Base-by-base conservation (phyloP, 1,284 basidiomycete species). In the Apiotrichum akiyoshidainum region DNA sequence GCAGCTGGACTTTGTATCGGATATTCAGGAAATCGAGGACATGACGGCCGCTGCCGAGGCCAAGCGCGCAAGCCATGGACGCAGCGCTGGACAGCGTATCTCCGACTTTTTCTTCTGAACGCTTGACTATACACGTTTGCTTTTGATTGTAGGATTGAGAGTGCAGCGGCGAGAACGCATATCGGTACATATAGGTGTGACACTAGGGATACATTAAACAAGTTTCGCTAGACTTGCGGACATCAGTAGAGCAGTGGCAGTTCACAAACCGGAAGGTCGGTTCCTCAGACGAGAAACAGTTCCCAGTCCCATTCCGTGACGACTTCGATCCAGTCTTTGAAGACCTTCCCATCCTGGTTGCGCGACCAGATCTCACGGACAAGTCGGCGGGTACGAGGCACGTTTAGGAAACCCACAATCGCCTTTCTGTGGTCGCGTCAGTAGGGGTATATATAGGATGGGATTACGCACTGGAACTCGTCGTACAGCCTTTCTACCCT, bases 271-370 rank as follows among this genome's bases (percentile, higher is more conserved):
- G n/a, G n/a, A n/a, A n/a, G n/a, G n/a, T n/a, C n/a, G n/a, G n/a
- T 14, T 41, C 22, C 4, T 46, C 39, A 54, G 6, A 54, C 54
- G n/a, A 71, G 45, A 22, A 65, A 69, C 22, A 74, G 57, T 55
- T 72, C 70, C 70, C 70, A 72, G 44, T 70, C 66, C 33, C 59
- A 69, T 34, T 71, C 70, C 3, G 58, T 57, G 12, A 72, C 46
- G 13, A 71, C 56, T 35, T 72, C 70, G 12, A 74, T 52, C 67
- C 70, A 74, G 52, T 72, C 69, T 13, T 70, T 62, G 46, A 64
- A 62, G 17, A 60, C 44, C 17, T 46, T 46, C 12, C 69, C 70
- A 17, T 57, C 61, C 16, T 63, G 42, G 41, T 71, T 72, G 16
- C 61, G 50, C 44, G 55, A 44, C 70, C 72, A 72, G 9, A 72